A percentile compares a stretch with the other conserved stretches of the same genome.
These are phyloP conservation scores for Ascochyta pisi DNA, from an alignment of 2,329 filamentous ascomycete genomes.

Conservation along the genomic window DNA sequence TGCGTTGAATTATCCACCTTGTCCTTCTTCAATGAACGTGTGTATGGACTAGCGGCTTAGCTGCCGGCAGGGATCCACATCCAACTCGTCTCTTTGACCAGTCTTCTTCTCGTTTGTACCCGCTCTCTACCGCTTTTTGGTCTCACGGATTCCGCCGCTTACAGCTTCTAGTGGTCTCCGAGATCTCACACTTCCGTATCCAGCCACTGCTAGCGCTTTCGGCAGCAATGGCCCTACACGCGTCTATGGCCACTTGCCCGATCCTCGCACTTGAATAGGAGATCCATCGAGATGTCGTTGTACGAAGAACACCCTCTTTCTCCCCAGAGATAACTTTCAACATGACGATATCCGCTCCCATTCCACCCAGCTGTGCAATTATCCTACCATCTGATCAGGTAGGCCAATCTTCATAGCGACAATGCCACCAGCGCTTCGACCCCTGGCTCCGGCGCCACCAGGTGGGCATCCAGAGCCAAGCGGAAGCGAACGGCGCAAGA, in stretches of 20 bases:
- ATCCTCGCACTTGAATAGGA: not conserved
- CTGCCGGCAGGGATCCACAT: not conserved
- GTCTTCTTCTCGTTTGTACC: not conserved
- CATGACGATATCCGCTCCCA: conserved; percentile 5
- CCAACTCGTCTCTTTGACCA: not conserved
- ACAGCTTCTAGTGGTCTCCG: not conserved
- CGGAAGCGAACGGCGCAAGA: conserved; percentile 4
- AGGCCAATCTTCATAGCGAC: not conserved
- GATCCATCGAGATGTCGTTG: not conserved
- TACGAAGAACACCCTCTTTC: not conserved
- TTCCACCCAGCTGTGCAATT: not conserved
- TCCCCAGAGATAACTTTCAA: not conserved
- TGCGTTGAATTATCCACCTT: not conserved
- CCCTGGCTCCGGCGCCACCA: conserved; percentile 12
- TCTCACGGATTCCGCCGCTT: not conserved
- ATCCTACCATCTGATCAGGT: not conserved
- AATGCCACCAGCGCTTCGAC: conserved; percentile 9
- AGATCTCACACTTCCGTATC: not conserved
- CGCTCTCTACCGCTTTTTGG: not conserved
- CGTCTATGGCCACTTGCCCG: not conserved
- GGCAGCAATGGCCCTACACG: not conserved
- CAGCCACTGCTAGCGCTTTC: not conserved
- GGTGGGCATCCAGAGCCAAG: not conserved
- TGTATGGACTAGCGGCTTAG: conserved; percentile 1
- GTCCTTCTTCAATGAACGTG: not conserved